phyloP scores from a whole-genome alignment of 768 basidiomycete species.

The Russula virescens region DNA sequence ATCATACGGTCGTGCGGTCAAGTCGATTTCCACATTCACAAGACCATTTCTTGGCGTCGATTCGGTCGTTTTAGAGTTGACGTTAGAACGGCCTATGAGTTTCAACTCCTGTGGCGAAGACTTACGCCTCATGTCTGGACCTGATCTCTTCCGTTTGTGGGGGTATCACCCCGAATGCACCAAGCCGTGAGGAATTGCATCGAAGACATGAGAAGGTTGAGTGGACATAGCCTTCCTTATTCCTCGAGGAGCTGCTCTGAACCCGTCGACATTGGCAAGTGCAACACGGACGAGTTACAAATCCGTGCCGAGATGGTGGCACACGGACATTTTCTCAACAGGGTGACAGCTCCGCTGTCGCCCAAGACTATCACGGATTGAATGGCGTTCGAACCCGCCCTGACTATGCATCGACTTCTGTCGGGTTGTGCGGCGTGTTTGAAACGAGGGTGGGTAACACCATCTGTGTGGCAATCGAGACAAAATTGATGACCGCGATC shows the following conservation, averaged over 20 bases:
- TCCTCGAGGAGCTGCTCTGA: neutral
- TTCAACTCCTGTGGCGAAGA: slow-evolving; percentile 2
- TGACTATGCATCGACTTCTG: neutral
- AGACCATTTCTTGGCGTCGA: slow-evolving; percentile 48
- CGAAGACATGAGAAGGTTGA: neutral
- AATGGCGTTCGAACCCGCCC: neutral
- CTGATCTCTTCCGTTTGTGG: neutral
- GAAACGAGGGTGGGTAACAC: neutral
- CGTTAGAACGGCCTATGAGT: neutral
- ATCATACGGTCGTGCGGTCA: slow-evolving; percentile 51
- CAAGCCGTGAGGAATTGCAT: neutral
- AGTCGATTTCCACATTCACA: slow-evolving; percentile 49
- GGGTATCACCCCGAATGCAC: neutral
- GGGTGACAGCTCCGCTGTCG: neutral
- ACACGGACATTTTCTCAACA: slow-evolving; percentile 1
- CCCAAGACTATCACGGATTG: slow-evolving; percentile 8
- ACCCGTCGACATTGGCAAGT: neutral
- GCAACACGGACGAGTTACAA: neutral
- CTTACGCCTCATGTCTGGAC: slow-evolving; percentile 3
- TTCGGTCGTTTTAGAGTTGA: slow-evolving; percentile 48
- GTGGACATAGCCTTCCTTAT: neutral
- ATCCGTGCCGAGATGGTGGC: slow-evolving; percentile 11
- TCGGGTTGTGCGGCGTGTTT: neutral
- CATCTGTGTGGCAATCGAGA: neutral
- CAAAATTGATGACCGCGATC: neutral